Base-by-base conservation (phyloP, 176 grass and related monocot species). In the Typha latifolia region DNA sequence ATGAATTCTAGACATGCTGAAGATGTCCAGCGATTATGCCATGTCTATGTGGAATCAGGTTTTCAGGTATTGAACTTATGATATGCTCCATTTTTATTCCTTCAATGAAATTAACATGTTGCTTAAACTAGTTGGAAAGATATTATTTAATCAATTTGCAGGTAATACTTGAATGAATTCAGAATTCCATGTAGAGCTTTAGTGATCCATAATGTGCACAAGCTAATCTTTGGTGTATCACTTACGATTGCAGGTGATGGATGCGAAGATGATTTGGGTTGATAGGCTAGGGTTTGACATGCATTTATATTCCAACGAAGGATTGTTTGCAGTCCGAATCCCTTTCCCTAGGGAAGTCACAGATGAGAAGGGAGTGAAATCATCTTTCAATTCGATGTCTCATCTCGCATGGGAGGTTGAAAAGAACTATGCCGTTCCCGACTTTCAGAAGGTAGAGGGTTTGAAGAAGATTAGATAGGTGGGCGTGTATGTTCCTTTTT, bases 401-500 rank as follows among this genome's bases (percentile, higher is more conserved):
- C 89, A 97, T 86, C 89, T 90, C 72, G 94, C 86, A 13, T 97
- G 89, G 94, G 94, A 97, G 68, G 80, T 92, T 72, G 94, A 93
- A 64, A 93, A 85, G 81, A 84, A 67, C 62, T 90, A 85, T 63
- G 73, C 66, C 1, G 66, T 50, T 64, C 85, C 86, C 26, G 94
- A 87, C 22, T 97, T 97, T 84, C 85, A 93, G 69, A 86, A 89
- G 68, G 76, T 90, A 49, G 70, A 70, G 56, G 61, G 69, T 13
- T 72, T 97, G 51, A 93, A 81, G 63, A 96, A 81, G 76, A 78
- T 97, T 61, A 97, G 83, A 66, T 93, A 88, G 76, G 51, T 69
- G 23, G 20, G 66, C 10, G 66, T 51, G 49, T 66, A 9, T 12
- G 27, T 63, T 50, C 24, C 23, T 27, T 61, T 55, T 67, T 12